phyloP scores from a whole-genome alignment of 495 filamentous ascomycete species.

The Xylaria scruposa region DNA sequence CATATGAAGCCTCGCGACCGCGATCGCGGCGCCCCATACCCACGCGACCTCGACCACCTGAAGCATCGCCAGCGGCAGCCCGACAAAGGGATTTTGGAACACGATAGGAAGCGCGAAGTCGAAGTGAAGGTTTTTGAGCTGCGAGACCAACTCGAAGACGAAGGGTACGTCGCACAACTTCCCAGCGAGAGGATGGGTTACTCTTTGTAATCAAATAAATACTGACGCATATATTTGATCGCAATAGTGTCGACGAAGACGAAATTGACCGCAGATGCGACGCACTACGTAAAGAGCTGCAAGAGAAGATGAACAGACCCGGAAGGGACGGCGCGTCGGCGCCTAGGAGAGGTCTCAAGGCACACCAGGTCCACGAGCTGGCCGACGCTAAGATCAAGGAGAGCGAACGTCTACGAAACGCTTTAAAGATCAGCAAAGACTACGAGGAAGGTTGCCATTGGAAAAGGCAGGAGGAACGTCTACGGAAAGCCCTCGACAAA shows the following conservation, averaged over 20 bases:
- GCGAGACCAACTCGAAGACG: constrained; percentile 87
- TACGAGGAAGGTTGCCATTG: constrained; percentile 86
- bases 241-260: constrained; percentile 71
- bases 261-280: constrained; percentile 75
- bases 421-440: constrained; percentile 86
- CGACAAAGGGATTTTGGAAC: constrained; percentile 89
- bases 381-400: constrained; percentile 96
- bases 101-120: constrained; percentile 85
- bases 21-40: constrained; percentile 60
- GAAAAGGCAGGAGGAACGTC: constrained; percentile 73
- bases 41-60: constrained; percentile 64
- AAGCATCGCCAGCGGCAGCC: constrained; percentile 81
- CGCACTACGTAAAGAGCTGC: constrained; percentile 67
- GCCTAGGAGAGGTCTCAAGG: constrained; percentile 69
- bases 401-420: constrained; percentile 85
- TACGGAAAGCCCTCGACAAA: constrained; percentile 62
- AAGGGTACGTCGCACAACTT: constrained; percentile 60
- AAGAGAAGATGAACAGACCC: constrained; percentile 56
- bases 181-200: background rate
- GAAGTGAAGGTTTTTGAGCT: constrained; percentile 93
- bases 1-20: constrained; percentile 80
- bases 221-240: constrained; percentile 5
- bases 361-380: constrained; percentile 94
- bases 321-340: constrained; percentile 40
- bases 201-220: background rate